Evolutionary conservation across 2,329 filamentous ascomycete species (phyloP), one percentile per base, ranked within the genome.

Genomic region (Nothomitra cinnamomea): DNA sequence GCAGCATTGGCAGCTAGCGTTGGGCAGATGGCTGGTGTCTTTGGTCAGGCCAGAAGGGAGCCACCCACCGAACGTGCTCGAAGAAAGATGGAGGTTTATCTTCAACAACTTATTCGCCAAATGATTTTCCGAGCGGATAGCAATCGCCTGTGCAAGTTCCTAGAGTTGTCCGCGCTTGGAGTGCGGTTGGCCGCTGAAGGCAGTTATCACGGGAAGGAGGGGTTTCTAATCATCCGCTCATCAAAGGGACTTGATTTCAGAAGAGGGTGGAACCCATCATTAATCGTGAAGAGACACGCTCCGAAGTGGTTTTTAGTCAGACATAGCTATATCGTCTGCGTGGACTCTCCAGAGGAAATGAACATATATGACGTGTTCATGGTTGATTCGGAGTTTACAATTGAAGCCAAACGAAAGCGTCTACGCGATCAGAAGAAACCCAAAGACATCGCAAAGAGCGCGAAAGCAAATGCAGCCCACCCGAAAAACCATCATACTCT

Each of bases 301-400:
- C 87, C 88, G 17, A 95, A 95, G 66, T 98, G 92, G 92, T 98
- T 98, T 65, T 73, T 96, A 19, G 88, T 98, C n/a, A 77, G 92
- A 52, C 89, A 96, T 67, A 96, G 88, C 70, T 98, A 98, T 63
- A 83, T 98, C 56, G 90, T 95, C 45, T 95, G 90, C 60, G 89
- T 96, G n/a, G 90, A 96, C 64, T 95, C 92, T 0, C 92, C 92
- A 0, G 90, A 96, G 65, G 94, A 94, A 61, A 94, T 96, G 85
- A 90, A 95, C 62, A 94, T 96, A 35, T 95, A 95, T 65, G 94
- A 98, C 68, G 92, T 98, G 21, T 96, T 95, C 66, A 75, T 98
- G n/a, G 86, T 96, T 24, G 92, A 98, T 64, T 77, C 85, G 1
- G 83, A 85, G 61, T 98, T 98, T 68, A 75, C 78, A 52, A 81